These are phyloP conservation scores for Pterulicium gracile DNA, from an alignment of 1,284 basidiomycete species.

Conservation along the genomic window DNA sequence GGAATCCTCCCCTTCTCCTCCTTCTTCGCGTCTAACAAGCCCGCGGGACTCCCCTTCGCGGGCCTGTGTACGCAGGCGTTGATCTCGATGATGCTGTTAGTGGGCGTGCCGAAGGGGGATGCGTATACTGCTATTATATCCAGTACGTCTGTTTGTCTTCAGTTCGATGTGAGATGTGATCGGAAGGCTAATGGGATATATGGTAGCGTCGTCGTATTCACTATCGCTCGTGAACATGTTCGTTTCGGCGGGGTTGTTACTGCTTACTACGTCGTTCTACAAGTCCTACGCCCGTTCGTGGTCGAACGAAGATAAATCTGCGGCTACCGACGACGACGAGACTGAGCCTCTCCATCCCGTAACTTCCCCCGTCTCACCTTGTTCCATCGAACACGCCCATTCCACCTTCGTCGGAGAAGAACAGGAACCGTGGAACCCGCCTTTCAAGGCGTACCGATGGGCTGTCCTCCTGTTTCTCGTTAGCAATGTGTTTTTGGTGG, in stretches of 20 bases:
- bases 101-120: constrained; percentile 50
- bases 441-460: constrained; percentile 41
- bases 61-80: constrained; percentile 48
- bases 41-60: constrained; percentile 47
- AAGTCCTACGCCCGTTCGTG: constrained; percentile 24
- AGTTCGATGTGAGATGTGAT: no score
- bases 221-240: constrained; percentile 42
- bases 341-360: background rate
- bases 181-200: no score
- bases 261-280: constrained; percentile 39
- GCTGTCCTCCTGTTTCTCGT: constrained; percentile 44
- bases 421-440: constrained; percentile 42
- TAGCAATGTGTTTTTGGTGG: constrained; percentile 50
- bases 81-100: constrained; percentile 36
- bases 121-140: constrained; percentile 59
- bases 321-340: background rate
- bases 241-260: constrained; percentile 48
- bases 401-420: background rate
- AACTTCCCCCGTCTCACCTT: background rate
- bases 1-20: constrained; percentile 50
- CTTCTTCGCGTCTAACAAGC: constrained; percentile 55
- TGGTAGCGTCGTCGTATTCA: constrained; percentile 42
- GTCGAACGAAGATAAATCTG: background rate
- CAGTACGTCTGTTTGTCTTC: constrained; percentile 26
- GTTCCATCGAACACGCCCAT: background rate